Base-by-base conservation (phyloP, 2,329 filamentous ascomycete genomes). In the Sclerotinia sclerotiorum region DNA sequence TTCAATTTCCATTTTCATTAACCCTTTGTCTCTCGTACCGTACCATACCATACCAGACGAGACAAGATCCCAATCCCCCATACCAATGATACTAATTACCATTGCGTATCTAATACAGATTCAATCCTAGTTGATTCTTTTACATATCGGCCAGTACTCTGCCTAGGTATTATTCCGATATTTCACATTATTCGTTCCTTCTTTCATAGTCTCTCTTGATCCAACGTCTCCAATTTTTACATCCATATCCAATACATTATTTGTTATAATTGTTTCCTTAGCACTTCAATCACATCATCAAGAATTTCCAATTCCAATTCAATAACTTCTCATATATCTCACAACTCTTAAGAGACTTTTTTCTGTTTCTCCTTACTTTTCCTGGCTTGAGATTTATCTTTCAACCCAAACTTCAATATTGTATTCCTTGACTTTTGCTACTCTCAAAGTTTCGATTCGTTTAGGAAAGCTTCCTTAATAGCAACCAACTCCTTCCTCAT, bases 91-190 rank as follows among this genome's bases (percentile, higher is more conserved):
- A 62, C 58, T 49, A 62, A 62, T 49, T 24, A 49, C 46, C 58
- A 62, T 39, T 62, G 44, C 29, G 58, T 62, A 62, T 62, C 44
- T 51, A 62, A 62, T 49, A 35, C 58, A 62, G 44, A 62, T 51
- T 62, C 58, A 39, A 62, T 44, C 44, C 58, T 62, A 35, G 58
- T 62, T 62, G 58, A 51, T 62, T 62, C 35, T 49, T 62, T 39
- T 62, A 62, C 44, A 62, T 24, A 49, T 62, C 29, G 58, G 29
- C 49, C 44, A 29, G 58, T 62, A 49, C 49, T 61, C 27, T 49
- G 49, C 58, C 46, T 62, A 62, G 29, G 44, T 62, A 62, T 62
- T 48, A 35, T 62, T 62, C 58, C 58, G 58, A 62, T 62, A 62
- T 49, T 48, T 62, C 58, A 62, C 27, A 35, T 62, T 49, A 48